phyloP scores from a whole-genome alignment of 1,284 basidiomycete species.

The Leccinum ponderosum region DNA sequence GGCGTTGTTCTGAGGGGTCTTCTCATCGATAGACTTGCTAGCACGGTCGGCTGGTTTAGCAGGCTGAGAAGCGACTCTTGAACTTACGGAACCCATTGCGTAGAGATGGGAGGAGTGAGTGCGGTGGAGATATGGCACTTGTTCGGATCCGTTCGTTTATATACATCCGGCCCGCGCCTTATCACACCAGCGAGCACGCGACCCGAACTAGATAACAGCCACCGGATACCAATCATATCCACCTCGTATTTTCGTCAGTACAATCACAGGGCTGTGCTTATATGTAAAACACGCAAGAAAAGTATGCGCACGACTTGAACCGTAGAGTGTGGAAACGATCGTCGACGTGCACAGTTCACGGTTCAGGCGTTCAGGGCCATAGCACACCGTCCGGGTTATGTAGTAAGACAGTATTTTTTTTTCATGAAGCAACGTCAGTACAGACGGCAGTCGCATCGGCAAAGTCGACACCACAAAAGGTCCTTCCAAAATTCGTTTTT shows the following conservation, averaged over 20 bases:
- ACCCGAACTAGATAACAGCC: constrained; percentile 10
- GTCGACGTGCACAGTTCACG: neutral
- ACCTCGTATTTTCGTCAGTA: neutral
- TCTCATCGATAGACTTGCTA: constrained; percentile 30
- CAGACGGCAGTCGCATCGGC: neutral
- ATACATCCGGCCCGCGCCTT: constrained; percentile 21
- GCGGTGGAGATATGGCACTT: constrained; percentile 10
- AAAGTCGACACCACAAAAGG: neutral
- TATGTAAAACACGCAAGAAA: constrained; percentile 8
- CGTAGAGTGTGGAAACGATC: neutral
- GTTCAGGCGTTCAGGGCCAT: neutral
- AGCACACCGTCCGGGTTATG: neutral
- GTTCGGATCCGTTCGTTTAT: constrained; percentile 23
- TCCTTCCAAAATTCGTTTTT: neutral
- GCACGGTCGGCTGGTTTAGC: constrained; percentile 18
- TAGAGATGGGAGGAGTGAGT: constrained; percentile 2
- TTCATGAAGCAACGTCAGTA: neutral
- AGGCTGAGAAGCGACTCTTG: constrained; percentile 25
- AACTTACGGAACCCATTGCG: constrained; percentile 27
- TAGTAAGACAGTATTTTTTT: neutral
- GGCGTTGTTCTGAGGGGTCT: constrained; percentile 4
- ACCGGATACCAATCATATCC: neutral
- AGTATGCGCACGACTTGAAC: neutral
- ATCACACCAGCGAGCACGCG: constrained; percentile 17
- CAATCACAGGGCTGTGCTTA: neutral